A percentile compares a stretch with the other conserved stretches of the same genome.
phyloP scores from a whole-genome alignment of 441 rosid species.

The Pelargonium australe region DNA sequence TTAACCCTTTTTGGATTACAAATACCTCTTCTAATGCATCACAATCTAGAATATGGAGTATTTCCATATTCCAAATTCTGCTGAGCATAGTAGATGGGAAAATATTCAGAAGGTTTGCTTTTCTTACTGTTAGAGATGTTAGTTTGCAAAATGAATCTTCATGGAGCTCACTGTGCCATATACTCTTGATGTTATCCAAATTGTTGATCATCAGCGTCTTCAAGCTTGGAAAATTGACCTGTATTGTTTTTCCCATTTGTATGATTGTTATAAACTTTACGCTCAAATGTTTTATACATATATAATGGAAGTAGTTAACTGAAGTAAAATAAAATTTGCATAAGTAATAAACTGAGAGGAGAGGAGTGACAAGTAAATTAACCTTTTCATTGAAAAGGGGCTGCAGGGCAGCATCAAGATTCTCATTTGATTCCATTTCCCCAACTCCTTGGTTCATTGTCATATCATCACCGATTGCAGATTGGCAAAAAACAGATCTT shows the following conservation, averaged over 20 bases:
- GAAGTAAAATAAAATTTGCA: too few species aligned
- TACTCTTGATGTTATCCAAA: neutral
- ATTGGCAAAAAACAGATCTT: too few species aligned
- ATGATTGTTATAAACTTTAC: too few species aligned
- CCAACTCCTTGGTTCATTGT: too few species aligned
- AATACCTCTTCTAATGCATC: slow-evolving; percentile 7
- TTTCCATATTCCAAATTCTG: slow-evolving; percentile 9
- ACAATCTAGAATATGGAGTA: neutral
- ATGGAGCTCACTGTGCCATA: neutral
- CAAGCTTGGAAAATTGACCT: neutral
- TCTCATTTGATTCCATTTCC: too few species aligned
- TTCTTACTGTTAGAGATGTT: neutral
- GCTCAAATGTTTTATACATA: too few species aligned
- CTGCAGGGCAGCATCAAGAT: too few species aligned
- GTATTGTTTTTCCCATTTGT: neutral
- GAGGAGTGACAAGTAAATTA: too few species aligned
- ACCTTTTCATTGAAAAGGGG: too few species aligned
- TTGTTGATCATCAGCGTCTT: neutral
- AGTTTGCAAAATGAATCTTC: neutral
- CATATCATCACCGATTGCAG: too few species aligned
- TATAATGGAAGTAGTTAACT: too few species aligned
- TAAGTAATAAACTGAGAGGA: too few species aligned
- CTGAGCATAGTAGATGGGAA: slow-evolving; percentile 9
- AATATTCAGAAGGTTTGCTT: neutral
- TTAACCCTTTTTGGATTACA: neutral